Percentiles rank a stretch among this genome's conserved stretches.
phyloP scores from a whole-genome alignment of 345 rosid genomes.

The Kernera saxatilis region DNA sequence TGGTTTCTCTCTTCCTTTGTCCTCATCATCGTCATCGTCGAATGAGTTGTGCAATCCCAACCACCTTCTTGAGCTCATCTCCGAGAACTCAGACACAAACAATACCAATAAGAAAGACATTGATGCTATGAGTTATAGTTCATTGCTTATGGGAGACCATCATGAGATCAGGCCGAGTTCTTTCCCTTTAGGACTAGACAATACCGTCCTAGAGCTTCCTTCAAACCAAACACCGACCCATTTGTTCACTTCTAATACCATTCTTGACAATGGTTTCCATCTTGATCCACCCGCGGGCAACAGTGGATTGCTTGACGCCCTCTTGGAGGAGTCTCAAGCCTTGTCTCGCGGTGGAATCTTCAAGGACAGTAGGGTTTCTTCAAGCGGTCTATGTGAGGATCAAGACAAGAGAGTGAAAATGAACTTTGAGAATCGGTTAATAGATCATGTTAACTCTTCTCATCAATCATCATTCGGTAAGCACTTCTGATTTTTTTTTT shows the following conservation, averaged over 20 bases:
- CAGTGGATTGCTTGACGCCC: conserved; percentile 54
- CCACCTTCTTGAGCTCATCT: conserved; percentile 23
- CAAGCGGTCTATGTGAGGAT: not conserved
- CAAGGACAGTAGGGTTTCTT: conserved; percentile 3
- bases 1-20: conserved; percentile 29
- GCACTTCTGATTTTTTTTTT: not conserved
- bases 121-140: conserved; percentile 39
- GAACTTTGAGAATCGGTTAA: conserved; percentile 29
- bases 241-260: conserved; percentile 8
- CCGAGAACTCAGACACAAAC: conserved; percentile 17
- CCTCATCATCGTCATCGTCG: conserved; percentile 28
- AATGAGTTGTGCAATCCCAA: conserved; percentile 15
- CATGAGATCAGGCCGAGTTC: not conserved
- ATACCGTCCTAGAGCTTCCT: conserved; percentile 41
- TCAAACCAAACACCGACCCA: conserved; percentile 41
- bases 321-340: conserved; percentile 48
- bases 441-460: conserved; percentile 34
- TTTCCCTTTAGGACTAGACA: conserved; percentile 27
- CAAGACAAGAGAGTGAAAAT: conserved; percentile 4
- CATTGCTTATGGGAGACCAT: conserved; percentile 45
- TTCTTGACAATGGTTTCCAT: conserved; percentile 1
- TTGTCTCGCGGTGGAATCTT: conserved; percentile 29
- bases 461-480: conserved; percentile 46
- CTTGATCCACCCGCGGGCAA: conserved; percentile 9
- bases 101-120: conserved; percentile 8